These are phyloP conservation scores for Hirsutella minnesotensis DNA, from an alignment of 2,329 filamentous ascomycete genomes.

Conservation along the genomic window DNA sequence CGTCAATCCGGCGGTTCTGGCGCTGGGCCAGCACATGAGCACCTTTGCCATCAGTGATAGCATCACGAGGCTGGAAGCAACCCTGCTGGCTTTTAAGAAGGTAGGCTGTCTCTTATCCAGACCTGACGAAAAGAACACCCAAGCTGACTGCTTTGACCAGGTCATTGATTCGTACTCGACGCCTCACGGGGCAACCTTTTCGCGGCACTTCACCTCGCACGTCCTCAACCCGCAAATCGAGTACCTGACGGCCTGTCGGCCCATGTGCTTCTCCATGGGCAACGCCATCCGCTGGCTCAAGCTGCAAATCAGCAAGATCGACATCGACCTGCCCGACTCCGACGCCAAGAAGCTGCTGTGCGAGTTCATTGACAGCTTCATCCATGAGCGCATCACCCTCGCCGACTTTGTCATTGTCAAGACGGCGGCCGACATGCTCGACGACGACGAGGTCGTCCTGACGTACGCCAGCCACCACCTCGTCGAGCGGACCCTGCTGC, in stretches of 20 bases:
- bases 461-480: constrained; percentile 81
- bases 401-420: constrained; percentile 78
- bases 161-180: constrained; percentile 91
- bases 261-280: constrained; percentile 92
- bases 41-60: constrained; percentile 83
- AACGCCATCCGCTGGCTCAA: constrained; percentile 95
- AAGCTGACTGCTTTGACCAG: constrained; percentile 26
- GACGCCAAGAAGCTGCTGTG: constrained; percentile 71
- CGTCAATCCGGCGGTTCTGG: constrained; percentile 77
- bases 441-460: constrained; percentile 68
- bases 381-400: constrained; percentile 78
- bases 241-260: constrained; percentile 85
- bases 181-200: constrained; percentile 70
- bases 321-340: constrained; percentile 71
- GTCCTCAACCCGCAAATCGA: constrained; percentile 91
- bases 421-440: constrained; percentile 64
- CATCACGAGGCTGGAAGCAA: constrained; percentile 77
- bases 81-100: constrained; percentile 79
- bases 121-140: not conserved
- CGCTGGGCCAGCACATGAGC: constrained; percentile 81
- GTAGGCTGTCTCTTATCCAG: constrained; percentile 34
- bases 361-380: constrained; percentile 76
- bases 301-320: constrained; percentile 79
- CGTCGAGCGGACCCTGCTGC: constrained; percentile 69
- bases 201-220: constrained; percentile 83